phyloP scores from a whole-genome alignment of 164 flowering plant genomes.

The Annona cherimola region DNA sequence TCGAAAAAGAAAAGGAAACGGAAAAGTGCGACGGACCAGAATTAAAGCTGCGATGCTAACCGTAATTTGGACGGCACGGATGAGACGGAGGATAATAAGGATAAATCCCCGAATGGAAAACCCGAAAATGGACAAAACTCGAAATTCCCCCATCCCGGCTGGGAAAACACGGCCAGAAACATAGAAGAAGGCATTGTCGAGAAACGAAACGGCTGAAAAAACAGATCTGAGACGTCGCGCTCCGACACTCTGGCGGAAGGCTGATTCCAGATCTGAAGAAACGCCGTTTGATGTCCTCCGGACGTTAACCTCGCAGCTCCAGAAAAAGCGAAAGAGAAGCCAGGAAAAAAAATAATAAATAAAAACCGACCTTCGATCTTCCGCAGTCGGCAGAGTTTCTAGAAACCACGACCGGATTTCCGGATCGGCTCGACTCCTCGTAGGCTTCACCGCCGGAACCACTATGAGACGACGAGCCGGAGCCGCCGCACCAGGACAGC shows the following conservation, averaged over 20 bases:
- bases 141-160: neutral
- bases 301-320: neutral
- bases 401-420: neutral
- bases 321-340: neutral
- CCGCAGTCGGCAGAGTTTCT: neutral
- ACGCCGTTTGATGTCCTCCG: neutral
- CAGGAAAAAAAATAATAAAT: neutral
- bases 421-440: constrained; percentile 17
- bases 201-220: neutral
- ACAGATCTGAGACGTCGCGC: neutral
- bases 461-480: constrained; percentile 33
- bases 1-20: neutral
- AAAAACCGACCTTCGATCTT: constrained; percentile 14
- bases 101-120: neutral
- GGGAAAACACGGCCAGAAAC: neutral
- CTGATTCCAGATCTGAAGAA: neutral
- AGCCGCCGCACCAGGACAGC: constrained; percentile 58
- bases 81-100: neutral
- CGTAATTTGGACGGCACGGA: neutral
- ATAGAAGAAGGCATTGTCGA: neutral
- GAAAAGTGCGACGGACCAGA: neutral
- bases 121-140: neutral
- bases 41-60: neutral
- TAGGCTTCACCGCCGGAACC: constrained; percentile 20
- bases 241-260: neutral